A percentile compares a stretch with the other conserved stretches of the same genome.
Conservation (phyloP, 331 rosid genomes). For the Arachis monticola region DNA sequence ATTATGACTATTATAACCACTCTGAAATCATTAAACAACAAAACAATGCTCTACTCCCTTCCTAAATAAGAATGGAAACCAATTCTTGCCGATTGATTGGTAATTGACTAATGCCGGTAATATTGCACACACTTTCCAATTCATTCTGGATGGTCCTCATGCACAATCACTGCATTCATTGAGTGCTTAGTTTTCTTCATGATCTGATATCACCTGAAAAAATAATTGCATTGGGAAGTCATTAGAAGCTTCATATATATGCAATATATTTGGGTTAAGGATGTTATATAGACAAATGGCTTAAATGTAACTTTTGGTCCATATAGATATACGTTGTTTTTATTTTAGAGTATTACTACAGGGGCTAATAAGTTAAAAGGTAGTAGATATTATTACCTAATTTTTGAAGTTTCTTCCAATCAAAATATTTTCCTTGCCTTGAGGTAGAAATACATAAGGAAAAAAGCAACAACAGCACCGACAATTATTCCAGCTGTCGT, state of each 20-base stretch:
- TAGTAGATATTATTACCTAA: constrained; percentile 51
- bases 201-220: constrained; percentile 48
- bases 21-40: constrained; percentile 19
- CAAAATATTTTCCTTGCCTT: constrained; percentile 77
- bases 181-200: constrained; percentile 33
- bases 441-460: constrained; percentile 79
- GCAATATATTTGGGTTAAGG: constrained; percentile 15
- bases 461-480: constrained; percentile 78
- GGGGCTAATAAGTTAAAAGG: constrained; percentile 23
- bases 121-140: constrained; percentile 16
- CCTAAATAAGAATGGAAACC: constrained; percentile 34
- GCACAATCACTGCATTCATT: constrained; percentile 28
- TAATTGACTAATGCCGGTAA: constrained; percentile 6
- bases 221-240: constrained; percentile 22
- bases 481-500: constrained; percentile 85
- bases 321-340: no score
- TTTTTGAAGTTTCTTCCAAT: constrained; percentile 37
- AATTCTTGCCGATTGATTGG: constrained; percentile 13
- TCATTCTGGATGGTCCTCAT: constrained; percentile 32
- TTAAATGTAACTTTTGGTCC: no score
- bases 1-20: constrained; percentile 14
- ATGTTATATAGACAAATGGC: background rate
- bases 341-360: background rate
- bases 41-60: constrained; percentile 12
- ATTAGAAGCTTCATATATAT: constrained; percentile 17